Base-by-base conservation (phyloP, 306 rosid species). In the Potentilla sterilis region DNA sequence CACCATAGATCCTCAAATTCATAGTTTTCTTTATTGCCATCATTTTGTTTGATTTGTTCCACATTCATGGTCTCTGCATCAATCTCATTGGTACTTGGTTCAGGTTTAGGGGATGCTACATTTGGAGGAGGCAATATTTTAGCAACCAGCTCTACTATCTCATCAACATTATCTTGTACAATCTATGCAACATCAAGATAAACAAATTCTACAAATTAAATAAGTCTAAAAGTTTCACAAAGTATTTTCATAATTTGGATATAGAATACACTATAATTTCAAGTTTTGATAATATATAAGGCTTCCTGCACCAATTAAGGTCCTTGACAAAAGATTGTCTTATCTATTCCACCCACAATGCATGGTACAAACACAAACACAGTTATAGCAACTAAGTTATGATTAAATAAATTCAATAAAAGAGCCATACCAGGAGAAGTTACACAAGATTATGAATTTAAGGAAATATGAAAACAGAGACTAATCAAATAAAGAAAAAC, bases 81-180 rank as follows among this genome's bases (percentile, higher is more conserved):
- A 28, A 6, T 70, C 71, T 78, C 88, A 18, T 74, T 79, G 4
- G 59, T 44, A 10, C 34, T 46, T 64, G 47, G 22, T 64, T 64
- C 46, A 5, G 47, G 44, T 37, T 64, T 9, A 49, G 21, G 55
- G 55, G 21, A 8, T 40, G 69, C 88, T 90, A 66, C n/a, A n/a
- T n/a, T n/a, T 6, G 55, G 8, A 49, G 55, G 21, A 49, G 55
- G 1, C 55, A 91, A 85, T 68, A 82, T 83, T 15, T 81, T 81
- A 54, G 32, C 71, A 63, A 91, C 92, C 85, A 86, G 48, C 72
- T 83, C 85, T 62, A 77, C 70, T 14, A 89, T 78, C 78, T 87
- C 93, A 13, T 67, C 32, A 0, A 75, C 77, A 28, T 65, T 84
- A 3, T 66, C 46, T 75, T 88, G 91, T 71, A 87, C 71, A 38